A percentile compares a stretch with the other conserved stretches of the same genome.
Conservation (phyloP, 352 stramenopile species). For the Pythium phragmitis region DNA sequence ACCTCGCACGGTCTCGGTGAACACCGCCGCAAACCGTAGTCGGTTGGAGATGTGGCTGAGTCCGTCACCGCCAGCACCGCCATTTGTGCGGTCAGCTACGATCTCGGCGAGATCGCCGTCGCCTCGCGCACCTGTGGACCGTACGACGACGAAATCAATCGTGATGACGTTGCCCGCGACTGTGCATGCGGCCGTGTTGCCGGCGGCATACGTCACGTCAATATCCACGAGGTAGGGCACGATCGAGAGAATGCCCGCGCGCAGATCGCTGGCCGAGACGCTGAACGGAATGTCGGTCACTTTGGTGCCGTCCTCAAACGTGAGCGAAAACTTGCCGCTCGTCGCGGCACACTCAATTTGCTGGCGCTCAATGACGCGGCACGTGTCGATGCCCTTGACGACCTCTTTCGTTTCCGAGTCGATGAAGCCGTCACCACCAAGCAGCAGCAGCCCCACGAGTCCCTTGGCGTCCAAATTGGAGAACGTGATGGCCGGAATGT, state of each 20-base stretch:
- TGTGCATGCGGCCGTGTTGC: conserved; percentile 40
- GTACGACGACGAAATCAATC: conserved; percentile 63
- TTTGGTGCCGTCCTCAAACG: conserved; percentile 55
- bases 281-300: conserved; percentile 45
- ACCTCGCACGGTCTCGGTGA: conserved; percentile 56
- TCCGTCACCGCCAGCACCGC: conserved; percentile 41
- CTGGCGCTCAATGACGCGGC: conserved; percentile 59
- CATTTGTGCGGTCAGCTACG: conserved; percentile 52
- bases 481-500: conserved; percentile 64
- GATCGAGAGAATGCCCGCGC: conserved; percentile 36
- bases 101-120: conserved; percentile 60
- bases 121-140: conserved; percentile 32
- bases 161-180: conserved; percentile 53
- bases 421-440: conserved; percentile 51
- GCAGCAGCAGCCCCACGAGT: conserved; percentile 43
- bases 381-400: conserved; percentile 71
- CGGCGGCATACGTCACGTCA: conserved; percentile 45
- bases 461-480: conserved; percentile 53
- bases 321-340: conserved; percentile 65
- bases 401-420: conserved; percentile 66
- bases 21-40: conserved; percentile 47
- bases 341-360: conserved; percentile 60
- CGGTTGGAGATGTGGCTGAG: conserved; percentile 65
- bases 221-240: conserved; percentile 66
- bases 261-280: conserved; percentile 41